Percentiles rank a stretch among this genome's conserved stretches.
Evolutionary conservation across 441 rosid genomes (phyloP).

Genomic region (Brassica balearica): DNA sequence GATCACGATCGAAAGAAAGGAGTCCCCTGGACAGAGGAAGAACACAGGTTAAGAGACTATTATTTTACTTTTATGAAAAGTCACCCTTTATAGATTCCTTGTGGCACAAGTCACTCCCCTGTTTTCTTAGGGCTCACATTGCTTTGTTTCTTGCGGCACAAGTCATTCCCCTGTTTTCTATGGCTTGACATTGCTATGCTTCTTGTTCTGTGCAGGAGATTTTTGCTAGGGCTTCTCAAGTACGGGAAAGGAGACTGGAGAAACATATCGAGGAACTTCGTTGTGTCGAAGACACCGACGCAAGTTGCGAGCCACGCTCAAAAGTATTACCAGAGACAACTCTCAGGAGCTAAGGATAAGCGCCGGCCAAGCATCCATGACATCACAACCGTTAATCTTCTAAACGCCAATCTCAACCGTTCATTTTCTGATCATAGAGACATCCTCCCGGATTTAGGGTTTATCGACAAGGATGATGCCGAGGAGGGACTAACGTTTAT

Average conservation of each 20-base stretch:
- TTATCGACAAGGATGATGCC: conserved; percentile 24
- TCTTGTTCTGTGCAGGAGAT: conserved; percentile 53
- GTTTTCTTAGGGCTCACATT: neutral
- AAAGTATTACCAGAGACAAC: conserved; percentile 76
- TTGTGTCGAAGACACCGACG: conserved; percentile 67
- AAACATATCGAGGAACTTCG: conserved; percentile 70
- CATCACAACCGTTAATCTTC: conserved; percentile 56
- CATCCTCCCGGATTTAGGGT: conserved; percentile 38
- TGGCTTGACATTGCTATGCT: conserved; percentile 24
- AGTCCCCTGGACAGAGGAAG: conserved; percentile 81
- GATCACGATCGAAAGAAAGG: conserved; percentile 77
- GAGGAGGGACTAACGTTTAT: conserved; percentile 24
- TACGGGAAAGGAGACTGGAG: conserved; percentile 89
- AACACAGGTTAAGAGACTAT: conserved; percentile 56
- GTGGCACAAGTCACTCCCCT: neutral
- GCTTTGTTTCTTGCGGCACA: conserved; percentile 1
- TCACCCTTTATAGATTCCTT: neutral
- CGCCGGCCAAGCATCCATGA: conserved; percentile 78
- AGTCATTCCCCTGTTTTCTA: conserved; percentile 27
- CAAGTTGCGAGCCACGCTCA: conserved; percentile 87
- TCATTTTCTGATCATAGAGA: conserved; percentile 45
- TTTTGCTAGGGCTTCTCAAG: conserved; percentile 65
- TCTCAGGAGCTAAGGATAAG: conserved; percentile 65
- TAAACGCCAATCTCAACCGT: conserved; percentile 44
- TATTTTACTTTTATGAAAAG: neutral